Evolutionary conservation across 371 early-diverging fungal species (phyloP).

Genomic region (Mucor saturninus): DNA sequence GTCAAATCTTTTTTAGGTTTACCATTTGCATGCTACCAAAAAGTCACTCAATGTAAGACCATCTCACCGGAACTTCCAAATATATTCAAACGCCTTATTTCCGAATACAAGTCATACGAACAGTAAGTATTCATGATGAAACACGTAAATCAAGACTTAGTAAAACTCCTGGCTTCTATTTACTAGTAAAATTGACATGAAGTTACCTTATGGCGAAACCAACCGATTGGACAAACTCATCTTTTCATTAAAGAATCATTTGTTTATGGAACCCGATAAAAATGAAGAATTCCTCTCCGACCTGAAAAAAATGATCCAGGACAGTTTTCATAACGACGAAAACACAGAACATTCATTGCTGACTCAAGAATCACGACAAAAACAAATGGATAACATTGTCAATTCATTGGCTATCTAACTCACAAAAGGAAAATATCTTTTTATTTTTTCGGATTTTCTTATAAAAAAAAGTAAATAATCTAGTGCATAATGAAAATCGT

Average conservation of each 20-base stretch:
- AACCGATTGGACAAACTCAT: conserved; percentile 52
- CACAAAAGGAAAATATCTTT: not conserved
- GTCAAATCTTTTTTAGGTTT: conserved; percentile 27
- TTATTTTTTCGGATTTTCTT: not conserved
- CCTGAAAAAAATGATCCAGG: conserved; percentile 33
- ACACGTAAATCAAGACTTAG: not conserved
- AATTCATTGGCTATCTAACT: conserved; percentile 19
- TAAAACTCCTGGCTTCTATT: not conserved
- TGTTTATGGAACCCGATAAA: conserved; percentile 39
- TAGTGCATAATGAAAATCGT: not conserved
- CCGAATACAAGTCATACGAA: conserved; percentile 57
- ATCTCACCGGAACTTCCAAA: conserved; percentile 48
- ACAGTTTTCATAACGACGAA: conserved; percentile 9
- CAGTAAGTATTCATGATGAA: conserved; percentile 41
- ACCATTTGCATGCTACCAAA: conserved; percentile 54
- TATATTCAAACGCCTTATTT: conserved; percentile 46
- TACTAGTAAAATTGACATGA: conserved; percentile 39
- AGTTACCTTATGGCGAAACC: conserved; percentile 13
- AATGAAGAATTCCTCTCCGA: conserved; percentile 36
- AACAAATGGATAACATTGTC: conserved; percentile 9
- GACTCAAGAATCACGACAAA: not conserved
- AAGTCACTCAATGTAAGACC: conserved; percentile 38
- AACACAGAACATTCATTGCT: too few relatives aligned
- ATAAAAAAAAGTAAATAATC: not conserved
- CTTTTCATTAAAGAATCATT: conserved; percentile 39